Conservation (phyloP, 345 rosid species). For the Linum trigynum region DNA sequence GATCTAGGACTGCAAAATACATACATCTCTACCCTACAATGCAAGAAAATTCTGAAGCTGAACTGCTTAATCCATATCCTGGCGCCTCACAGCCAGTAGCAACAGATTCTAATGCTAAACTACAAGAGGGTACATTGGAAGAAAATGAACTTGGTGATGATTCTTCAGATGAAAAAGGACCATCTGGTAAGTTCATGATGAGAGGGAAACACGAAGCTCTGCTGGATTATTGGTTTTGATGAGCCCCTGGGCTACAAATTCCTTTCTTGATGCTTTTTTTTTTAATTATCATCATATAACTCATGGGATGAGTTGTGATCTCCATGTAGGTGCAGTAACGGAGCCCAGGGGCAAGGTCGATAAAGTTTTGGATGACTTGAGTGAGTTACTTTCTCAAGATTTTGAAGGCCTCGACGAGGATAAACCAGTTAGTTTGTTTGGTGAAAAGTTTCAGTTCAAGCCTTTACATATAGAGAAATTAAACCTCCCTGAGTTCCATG, state of each 20-base stretch:
- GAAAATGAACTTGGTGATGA: constrained; percentile 15
- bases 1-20: constrained; percentile 35
- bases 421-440: constrained; percentile 41
- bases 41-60: constrained; percentile 31
- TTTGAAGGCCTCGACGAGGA: constrained; percentile 54
- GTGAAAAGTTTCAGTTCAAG: constrained; percentile 52
- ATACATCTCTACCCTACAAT: constrained; percentile 31
- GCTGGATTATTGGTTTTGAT: background rate
- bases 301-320: constrained; percentile 12
- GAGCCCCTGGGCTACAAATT: background rate
- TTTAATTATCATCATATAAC: constrained; percentile 3
- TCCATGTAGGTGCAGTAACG: constrained; percentile 31
- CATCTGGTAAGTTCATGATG: constrained; percentile 39
- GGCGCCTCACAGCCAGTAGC: constrained; percentile 24
- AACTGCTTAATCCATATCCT: constrained; percentile 19
- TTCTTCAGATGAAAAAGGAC: constrained; percentile 12
- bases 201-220: constrained; percentile 6
- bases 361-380: constrained; percentile 46
- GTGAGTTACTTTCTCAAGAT: constrained; percentile 39
- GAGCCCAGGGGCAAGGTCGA: constrained; percentile 32
- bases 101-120: constrained; percentile 3
- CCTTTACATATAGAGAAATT: constrained; percentile 37
- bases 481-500: constrained; percentile 48
- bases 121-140: constrained; percentile 19
- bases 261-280: background rate